A percentile compares a stretch with the other conserved stretches of the same genome.
phyloP scores from a whole-genome alignment of 192 early-diverging fungal species.

The Paraglomus occultum region DNA sequence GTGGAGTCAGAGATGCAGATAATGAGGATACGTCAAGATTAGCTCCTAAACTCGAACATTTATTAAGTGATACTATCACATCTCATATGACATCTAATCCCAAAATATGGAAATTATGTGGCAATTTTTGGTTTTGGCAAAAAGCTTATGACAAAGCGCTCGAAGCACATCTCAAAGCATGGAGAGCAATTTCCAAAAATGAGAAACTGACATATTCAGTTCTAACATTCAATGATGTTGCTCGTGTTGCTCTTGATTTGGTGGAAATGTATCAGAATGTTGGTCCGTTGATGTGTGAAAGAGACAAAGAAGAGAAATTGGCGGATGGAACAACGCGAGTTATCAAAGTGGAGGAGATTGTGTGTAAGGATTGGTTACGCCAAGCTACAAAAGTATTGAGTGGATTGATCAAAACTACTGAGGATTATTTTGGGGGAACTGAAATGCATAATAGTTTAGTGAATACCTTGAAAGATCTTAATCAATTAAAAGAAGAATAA shows the following conservation, averaged over 20 bases:
- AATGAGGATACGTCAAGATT: slow-evolving; percentile 50
- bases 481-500: neutral
- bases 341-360: slow-evolving; percentile 41
- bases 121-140: slow-evolving; percentile 74
- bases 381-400: slow-evolving; percentile 81
- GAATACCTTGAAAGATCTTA: slow-evolving; percentile 62
- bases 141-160: slow-evolving; percentile 62
- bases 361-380: slow-evolving; percentile 89
- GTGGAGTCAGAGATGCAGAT: slow-evolving; percentile 54
- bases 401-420: slow-evolving; percentile 79
- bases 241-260: slow-evolving; percentile 66
- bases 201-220: slow-evolving; percentile 72
- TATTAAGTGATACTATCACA: slow-evolving; percentile 72
- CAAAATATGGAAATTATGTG: slow-evolving; percentile 71
- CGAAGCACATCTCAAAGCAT: slow-evolving; percentile 82
- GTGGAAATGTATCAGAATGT: slow-evolving; percentile 77
- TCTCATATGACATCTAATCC: slow-evolving; percentile 72
- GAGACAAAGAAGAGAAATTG: slow-evolving; percentile 34
- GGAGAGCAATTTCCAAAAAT: slow-evolving; percentile 75
- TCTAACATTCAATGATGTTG: slow-evolving; percentile 69
- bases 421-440: slow-evolving; percentile 68
- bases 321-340: slow-evolving; percentile 35
- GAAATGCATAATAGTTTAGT: slow-evolving; percentile 58
- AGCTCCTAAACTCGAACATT: slow-evolving; percentile 51
- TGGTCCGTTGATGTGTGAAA: slow-evolving; percentile 56